Percentiles rank a stretch among this genome's conserved stretches.
phyloP scores from a whole-genome alignment of 208 protist species.

The Trypanosoma lewisi region DNA sequence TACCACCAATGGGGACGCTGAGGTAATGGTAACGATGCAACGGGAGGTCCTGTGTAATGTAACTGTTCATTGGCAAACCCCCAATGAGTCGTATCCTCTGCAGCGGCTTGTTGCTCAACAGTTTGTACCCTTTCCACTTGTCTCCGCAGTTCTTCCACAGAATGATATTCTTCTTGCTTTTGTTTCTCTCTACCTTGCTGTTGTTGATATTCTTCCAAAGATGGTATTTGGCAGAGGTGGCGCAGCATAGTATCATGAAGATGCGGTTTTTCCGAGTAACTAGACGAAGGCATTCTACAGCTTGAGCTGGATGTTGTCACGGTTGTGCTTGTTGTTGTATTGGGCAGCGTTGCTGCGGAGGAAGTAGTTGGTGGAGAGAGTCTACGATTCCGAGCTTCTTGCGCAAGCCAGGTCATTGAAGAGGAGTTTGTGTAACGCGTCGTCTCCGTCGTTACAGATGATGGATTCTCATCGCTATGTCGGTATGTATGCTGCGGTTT shows the following conservation, averaged over 20 bases:
- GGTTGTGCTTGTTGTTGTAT: constrained; percentile 4
- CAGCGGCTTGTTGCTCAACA: neutral
- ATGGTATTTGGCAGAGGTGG: constrained; percentile 4
- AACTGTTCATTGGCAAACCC: constrained; percentile 6
- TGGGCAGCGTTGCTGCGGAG: constrained; percentile 9
- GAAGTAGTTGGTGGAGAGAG: neutral
- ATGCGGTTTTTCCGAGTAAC: constrained; percentile 7
- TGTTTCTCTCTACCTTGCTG: constrained; percentile 15
- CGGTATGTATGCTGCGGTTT: constrained; percentile 5
- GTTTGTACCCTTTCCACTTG: constrained; percentile 14
- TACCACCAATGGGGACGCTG: neutral
- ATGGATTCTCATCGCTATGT: constrained; percentile 9
- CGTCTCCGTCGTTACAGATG: constrained; percentile 22
- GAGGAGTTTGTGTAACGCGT: constrained; percentile 19
- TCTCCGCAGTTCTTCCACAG: constrained; percentile 11
- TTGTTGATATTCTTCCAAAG: neutral
- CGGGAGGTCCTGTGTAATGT: neutral
- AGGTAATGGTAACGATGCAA: neutral
- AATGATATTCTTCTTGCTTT: neutral
- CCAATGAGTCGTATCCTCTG: neutral
- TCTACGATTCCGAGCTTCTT: neutral
- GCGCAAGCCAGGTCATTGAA: constrained; percentile 1
- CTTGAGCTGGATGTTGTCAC: constrained; percentile 11
- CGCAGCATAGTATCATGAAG: constrained; percentile 10
- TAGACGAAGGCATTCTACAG: constrained; percentile 1